Conservation (phyloP, 371 early-diverging fungal species). For the Mucor plumbeus region DNA sequence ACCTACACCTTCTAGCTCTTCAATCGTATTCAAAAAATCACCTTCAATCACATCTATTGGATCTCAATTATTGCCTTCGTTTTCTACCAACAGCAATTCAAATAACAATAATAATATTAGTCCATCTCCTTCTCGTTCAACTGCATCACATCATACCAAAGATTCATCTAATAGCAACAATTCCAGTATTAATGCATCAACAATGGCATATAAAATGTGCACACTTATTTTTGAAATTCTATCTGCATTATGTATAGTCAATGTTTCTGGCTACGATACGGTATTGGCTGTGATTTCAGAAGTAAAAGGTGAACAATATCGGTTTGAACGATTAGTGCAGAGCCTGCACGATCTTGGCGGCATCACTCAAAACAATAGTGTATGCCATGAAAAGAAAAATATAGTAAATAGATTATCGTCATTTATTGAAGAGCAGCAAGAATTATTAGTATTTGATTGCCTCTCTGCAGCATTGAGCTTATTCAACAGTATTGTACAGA, state of each 20-base stretch:
- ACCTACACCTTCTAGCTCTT: slow-evolving; percentile 13
- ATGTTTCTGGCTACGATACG: slow-evolving; percentile 51
- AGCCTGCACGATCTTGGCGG: slow-evolving; percentile 39
- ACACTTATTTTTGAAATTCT: slow-evolving; percentile 22
- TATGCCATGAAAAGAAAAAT: not conserved
- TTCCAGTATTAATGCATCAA: not conserved
- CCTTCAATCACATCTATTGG: slow-evolving; percentile 29
- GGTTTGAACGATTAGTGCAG: slow-evolving; percentile 65
- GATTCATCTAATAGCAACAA: not conserved
- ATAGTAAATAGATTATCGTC: not conserved
- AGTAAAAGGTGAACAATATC: slow-evolving; percentile 64
- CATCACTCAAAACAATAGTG: not conserved
- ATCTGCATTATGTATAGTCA: slow-evolving; percentile 54
- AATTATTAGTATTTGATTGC: slow-evolving; percentile 49
- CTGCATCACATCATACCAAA: not conserved
- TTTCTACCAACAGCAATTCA: slow-evolving; percentile 14
- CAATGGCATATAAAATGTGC: slow-evolving; percentile 16
- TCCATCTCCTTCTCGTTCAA: slow-evolving; percentile 43
- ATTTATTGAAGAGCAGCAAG: slow-evolving; percentile 14
- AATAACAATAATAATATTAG: slow-evolving; percentile 17
- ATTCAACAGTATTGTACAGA: slow-evolving; percentile 60
- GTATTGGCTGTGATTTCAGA: slow-evolving; percentile 60
- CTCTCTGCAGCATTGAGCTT: slow-evolving; percentile 56
- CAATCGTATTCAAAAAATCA: slow-evolving; percentile 18
- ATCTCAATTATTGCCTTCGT: slow-evolving; percentile 28